Evolutionary conservation across 2,329 filamentous ascomycete species (phyloP).

Genomic region (Ceratocystis eucalypticola): DNA sequence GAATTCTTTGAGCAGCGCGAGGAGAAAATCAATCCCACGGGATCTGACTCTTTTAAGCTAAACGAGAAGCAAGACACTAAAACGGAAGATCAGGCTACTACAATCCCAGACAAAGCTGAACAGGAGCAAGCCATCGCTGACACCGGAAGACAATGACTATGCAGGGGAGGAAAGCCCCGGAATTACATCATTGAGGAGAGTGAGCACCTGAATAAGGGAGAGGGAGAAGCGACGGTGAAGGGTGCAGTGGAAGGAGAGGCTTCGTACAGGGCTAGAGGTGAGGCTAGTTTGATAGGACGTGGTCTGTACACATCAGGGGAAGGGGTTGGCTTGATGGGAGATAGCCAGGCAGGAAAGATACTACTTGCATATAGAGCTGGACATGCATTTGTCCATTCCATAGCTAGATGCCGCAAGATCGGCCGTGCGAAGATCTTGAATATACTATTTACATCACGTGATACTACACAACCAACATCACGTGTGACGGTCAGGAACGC

Average conservation of each 20-base stretch:
- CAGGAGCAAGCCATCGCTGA: not conserved
- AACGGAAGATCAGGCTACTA: not conserved
- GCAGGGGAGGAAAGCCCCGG: conserved; percentile 21
- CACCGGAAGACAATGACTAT: conserved; percentile 20
- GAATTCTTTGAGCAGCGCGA: conserved; percentile 25
- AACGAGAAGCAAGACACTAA: not conserved
- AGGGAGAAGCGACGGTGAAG: not conserved
- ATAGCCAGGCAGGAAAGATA: no score
- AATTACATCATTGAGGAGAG: not conserved
- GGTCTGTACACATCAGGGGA: no score
- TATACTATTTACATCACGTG: not conserved
- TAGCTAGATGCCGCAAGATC: not conserved
- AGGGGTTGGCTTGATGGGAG: no score
- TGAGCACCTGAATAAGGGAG: not conserved
- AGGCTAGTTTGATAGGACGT: not conserved
- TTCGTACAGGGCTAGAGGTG: not conserved
- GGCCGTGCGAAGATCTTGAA: not conserved
- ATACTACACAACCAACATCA: not conserved
- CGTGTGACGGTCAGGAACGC: not conserved
- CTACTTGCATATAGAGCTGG: not conserved
- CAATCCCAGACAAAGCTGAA: not conserved
- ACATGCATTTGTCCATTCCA: not conserved
- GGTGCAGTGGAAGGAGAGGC: not conserved
- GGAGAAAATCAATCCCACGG: not conserved
- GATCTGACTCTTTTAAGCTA: conserved; percentile 4